Evolutionary conservation across 768 basidiomycete species (phyloP).

Genomic region (Lactarius vividus): DNA sequence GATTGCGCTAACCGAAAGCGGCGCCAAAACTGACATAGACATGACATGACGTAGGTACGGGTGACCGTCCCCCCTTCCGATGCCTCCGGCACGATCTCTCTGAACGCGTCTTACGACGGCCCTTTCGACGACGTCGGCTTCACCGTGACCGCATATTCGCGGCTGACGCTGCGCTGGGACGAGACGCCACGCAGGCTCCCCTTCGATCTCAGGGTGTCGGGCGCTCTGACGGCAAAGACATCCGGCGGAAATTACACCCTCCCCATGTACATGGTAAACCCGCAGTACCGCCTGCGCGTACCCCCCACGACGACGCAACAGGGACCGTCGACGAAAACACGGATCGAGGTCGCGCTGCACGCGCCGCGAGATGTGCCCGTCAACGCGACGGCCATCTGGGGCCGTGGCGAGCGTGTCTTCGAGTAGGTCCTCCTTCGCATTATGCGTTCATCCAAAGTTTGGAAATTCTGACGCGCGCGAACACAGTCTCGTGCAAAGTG

Average conservation of each 20-base stretch:
- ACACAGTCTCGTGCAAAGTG: slow-evolving; percentile 57
- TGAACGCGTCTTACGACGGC: slow-evolving; percentile 72
- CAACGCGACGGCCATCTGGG: slow-evolving; percentile 73
- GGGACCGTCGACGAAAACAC: slow-evolving; percentile 36
- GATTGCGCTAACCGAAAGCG: too few species aligned
- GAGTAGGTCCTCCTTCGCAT: slow-evolving; percentile 46
- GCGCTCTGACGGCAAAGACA: slow-evolving; percentile 61
- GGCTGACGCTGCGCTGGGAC: slow-evolving; percentile 33
- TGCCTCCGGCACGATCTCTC: slow-evolving; percentile 41
- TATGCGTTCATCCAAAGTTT: too few species aligned
- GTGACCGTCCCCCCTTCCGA: slow-evolving; percentile 17
- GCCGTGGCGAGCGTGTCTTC: slow-evolving; percentile 65
- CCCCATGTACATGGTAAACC: slow-evolving; percentile 85
- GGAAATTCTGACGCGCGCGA: not conserved
- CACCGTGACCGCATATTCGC: slow-evolving; percentile 61
- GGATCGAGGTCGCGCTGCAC: slow-evolving; percentile 46
- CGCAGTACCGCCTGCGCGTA: slow-evolving; percentile 76
- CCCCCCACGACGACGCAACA: slow-evolving; percentile 33
- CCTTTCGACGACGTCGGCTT: slow-evolving; percentile 58
- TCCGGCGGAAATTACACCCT: slow-evolving; percentile 82
- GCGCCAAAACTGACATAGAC: not conserved
- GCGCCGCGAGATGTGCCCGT: slow-evolving; percentile 66
- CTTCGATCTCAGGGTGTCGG: slow-evolving; percentile 42
- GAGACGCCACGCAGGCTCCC: slow-evolving; percentile 26
- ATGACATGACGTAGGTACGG: slow-evolving; percentile 24